These are phyloP conservation scores for Euptelea pleiosperma DNA, from an alignment of 164 flowering plant species.

Conservation along the genomic window DNA sequence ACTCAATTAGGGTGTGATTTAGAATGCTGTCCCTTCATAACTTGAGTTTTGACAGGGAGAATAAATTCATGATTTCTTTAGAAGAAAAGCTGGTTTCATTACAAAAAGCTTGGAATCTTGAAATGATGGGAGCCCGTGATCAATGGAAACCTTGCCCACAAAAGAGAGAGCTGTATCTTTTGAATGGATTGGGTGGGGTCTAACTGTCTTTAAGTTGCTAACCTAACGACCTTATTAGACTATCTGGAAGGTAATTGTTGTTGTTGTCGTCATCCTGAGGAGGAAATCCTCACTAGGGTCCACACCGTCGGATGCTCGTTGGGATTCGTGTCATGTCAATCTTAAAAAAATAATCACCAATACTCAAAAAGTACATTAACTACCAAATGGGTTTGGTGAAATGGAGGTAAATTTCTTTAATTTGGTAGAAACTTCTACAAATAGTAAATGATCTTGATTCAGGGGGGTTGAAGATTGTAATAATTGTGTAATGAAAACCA, in stretches of 20 bases:
- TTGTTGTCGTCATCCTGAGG: no score
- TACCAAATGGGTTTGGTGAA: background rate
- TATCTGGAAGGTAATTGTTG: no score
- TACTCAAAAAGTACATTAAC: no score
- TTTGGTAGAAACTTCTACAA: no score
- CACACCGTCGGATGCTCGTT: no score
- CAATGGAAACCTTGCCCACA: constrained; percentile 18
- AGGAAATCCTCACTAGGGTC: no score
- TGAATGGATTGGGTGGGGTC: constrained; percentile 14
- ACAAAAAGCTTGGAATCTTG: constrained; percentile 13
- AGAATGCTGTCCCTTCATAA: constrained; percentile 18
- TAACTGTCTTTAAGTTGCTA: constrained; percentile 4
- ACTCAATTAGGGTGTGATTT: background rate
- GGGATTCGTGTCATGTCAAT: no score
- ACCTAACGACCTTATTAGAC: constrained; percentile 17
- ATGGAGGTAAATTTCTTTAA: no score
- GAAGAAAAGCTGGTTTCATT: constrained; percentile 3
- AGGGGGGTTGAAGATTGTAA: background rate
- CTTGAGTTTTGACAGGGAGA: constrained; percentile 7
- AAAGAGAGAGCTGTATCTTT: constrained; percentile 21
- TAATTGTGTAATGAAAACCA: background rate
- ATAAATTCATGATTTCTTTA: constrained; percentile 6
- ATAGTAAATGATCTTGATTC: background rate
- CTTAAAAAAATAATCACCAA: no score
- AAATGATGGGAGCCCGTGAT: constrained; percentile 25